These are phyloP conservation scores for Magnaporthales sp. DNA, from an alignment of 2,329 filamentous ascomycete species.

Conservation along the genomic window DNA sequence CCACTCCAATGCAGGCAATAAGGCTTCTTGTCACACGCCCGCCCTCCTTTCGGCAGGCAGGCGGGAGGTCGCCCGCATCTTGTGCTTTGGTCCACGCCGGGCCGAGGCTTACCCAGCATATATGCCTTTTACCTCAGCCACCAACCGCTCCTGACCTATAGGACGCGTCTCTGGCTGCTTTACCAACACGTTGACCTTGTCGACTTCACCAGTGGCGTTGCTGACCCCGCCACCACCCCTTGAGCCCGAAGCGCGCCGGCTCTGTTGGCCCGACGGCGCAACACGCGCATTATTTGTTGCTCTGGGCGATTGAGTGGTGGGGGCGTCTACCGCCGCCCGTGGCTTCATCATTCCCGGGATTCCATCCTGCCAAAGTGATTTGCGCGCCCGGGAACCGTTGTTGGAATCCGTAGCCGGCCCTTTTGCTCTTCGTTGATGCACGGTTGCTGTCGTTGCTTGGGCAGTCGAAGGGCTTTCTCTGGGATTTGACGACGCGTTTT, in stretches of 20 bases:
- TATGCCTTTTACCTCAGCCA: slow-evolving; percentile 74
- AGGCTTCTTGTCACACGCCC: no score
- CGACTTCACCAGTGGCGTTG: background rate
- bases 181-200: slow-evolving; percentile 7
- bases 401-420: background rate
- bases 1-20: no score
- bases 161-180: slow-evolving; percentile 54
- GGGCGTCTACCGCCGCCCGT: no score
- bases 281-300: background rate
- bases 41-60: no score
- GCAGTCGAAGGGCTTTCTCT: no score
- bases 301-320: no score
- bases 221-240: background rate
- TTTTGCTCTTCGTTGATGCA: background rate
- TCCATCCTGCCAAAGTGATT: background rate
- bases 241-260: background rate
- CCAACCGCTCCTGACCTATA: slow-evolving; percentile 70
- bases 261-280: background rate
- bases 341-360: background rate
- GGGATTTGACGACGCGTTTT: no score
- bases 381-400: background rate
- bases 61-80: no score
- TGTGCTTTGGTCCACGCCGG: no score
- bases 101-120: slow-evolving; percentile 50
- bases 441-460: no score